These are phyloP conservation scores for Fagopyrum homotropicum DNA, from an alignment of 148 eudicot genomes.

Conservation along the genomic window DNA sequence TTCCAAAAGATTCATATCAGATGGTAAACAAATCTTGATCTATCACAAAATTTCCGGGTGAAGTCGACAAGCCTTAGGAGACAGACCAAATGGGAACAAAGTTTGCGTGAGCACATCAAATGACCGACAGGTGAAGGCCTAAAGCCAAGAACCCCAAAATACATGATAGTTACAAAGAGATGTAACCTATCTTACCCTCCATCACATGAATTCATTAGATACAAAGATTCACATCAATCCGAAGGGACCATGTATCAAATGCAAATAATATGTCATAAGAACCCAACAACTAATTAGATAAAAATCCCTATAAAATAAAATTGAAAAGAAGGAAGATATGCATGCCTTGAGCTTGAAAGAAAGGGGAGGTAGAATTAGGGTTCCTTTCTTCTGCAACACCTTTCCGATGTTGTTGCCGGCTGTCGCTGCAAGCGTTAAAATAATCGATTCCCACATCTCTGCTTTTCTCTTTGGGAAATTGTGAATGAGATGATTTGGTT, in stretches of 20 bases:
- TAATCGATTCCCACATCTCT: constrained; percentile 39
- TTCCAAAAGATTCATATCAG: no score
- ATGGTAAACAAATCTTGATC: not conserved
- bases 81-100: not conserved
- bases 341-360: constrained; percentile 39
- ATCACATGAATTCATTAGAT: not conserved
- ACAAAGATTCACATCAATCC: not conserved
- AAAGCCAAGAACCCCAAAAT: not conserved
- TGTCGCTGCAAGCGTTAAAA: constrained; percentile 36
- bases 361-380: constrained; percentile 41
- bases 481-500: not conserved
- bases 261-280: not conserved
- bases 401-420: constrained; percentile 44
- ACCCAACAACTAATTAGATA: not conserved
- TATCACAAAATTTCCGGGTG: not conserved
- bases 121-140: not conserved
- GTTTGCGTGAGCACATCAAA: not conserved
- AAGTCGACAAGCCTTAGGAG: not conserved
- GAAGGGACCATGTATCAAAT: not conserved
- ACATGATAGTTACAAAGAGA: not conserved
- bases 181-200: not conserved
- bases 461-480: not conserved
- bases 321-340: not conserved
- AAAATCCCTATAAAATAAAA: not conserved
- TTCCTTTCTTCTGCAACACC: constrained; percentile 40